Base-by-base conservation (phyloP, 1,139 yeast genomes). In the Torulaspora pretoriensis region DNA sequence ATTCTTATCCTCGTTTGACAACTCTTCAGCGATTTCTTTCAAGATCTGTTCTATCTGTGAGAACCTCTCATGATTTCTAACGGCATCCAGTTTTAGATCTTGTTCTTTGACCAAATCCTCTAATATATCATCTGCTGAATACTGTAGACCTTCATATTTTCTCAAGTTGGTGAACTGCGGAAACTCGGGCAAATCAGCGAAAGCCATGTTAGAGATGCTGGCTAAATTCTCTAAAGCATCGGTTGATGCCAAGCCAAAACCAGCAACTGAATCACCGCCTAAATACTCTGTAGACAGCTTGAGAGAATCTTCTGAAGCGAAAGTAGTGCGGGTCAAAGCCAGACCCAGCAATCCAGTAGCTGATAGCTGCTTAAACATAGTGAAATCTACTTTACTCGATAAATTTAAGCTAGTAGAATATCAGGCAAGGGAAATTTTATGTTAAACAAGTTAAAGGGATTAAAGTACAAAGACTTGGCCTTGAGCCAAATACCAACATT, bases 81-180 rank as follows among this genome's bases (percentile, higher is more conserved):
- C 40, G 22, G 27, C 17, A 8, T 46, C 42, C 17, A 42, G 10
- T 8, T 38, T 34, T 12, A 43, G 22, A 17, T 38, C 35, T 16
- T 46, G 39, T 19, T 46, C 48, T 13, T 33, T 37, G 9, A 42
- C 37, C 23, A 46, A 31, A 9, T 47, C 40, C 22, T 42, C 44
- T 22, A 44, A 23, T 10, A 44, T 29, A 19, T 44, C 48, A 10
- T 49, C 47, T 1, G 53, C 40, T 2, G 48, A 43, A 25, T 47
- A 51, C 22, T 51, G 43, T 31, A 54, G 36, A 25, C 47, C 45
- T 26, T 54, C 54, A 23, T 51, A 54, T 27, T 55, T 54, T 9
- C 48, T 52, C 5, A 47, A 33, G 19, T 51, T 57, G 13, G 57
- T 46, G 43, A 58, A 57, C 42, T 56, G 57, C 13, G 60, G 61